Evolutionary conservation across 2,329 filamentous ascomycete species (phyloP), one percentile per base, ranked within the genome.

Genomic region (Diaporthe longicolla): DNA sequence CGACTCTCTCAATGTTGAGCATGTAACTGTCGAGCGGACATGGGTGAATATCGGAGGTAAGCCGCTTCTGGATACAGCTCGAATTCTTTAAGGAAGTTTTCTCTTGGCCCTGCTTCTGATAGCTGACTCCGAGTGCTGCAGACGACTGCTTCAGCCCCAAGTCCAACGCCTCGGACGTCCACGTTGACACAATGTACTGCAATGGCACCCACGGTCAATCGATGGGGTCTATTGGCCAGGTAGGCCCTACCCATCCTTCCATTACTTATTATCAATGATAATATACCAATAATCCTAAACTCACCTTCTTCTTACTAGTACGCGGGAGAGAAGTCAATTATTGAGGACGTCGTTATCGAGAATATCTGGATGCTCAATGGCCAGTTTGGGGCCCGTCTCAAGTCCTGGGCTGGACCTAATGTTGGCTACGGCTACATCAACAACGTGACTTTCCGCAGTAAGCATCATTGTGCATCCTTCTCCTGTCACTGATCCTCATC

Each of bases 361-460:
- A 91, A 91, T 74, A 84, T 91, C 2, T 90, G 88, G 75, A 81
- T 91, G 78, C 80, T 91, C 74, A 84, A 85, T 57, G 81, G 82
- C 13, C 79, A 88, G 79, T 88, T 89, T 52, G 89, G 89, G 3
- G 89, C 89, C 0, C 86, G 90, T 6, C 85, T 92, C 58, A 92
- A 92, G 82, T 85, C 87, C 3, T 92, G 90, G 90, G 90, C 90
- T 0, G 90, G 90, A 0, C 82, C 84, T 2, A 82, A 87, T 58
- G 87, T 88, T 0, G 90, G 90, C 2, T 90, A 90, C 74, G 90
- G 90, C 11, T 90, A 87, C 71, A 89, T 92, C 76, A 85, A 88
- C 77, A 92, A 92, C 78, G 84, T 92, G 63, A 92, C 90, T 1
- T 92, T 90, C 85, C 89, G 80, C 52, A 89, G 40, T 43, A 43